Base-by-base conservation (phyloP, 2,329 filamentous ascomycete species). In the Verticillium tricorpus region DNA sequence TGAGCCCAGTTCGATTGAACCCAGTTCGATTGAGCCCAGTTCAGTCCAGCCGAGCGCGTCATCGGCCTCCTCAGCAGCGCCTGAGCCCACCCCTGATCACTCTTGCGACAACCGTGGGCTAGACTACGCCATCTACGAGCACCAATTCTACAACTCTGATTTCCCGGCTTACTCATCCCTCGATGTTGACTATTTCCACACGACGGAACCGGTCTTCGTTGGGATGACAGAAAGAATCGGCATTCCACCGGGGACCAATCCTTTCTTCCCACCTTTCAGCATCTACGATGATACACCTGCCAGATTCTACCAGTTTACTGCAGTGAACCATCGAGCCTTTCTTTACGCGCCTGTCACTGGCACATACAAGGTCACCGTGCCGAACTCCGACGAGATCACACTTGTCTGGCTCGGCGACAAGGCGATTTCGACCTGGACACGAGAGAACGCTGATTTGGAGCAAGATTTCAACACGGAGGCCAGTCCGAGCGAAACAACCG, bases 291-390 rank as follows among this genome's bases (percentile, higher is more conserved):
- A 55, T 22, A 25, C 60, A 19, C 60, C 60, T 8, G n/a, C 37
- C 11, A 8, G 22, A 22, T n/a, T 32, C n/a, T 37, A 58, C 28
- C 37, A 58, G 34, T 58, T 32, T 39, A 57, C n/a, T 4, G 55
- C 55, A n/a, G 60, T 61, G 35, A 58, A 61, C 39, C 60, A 61
- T 32, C 56, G 55, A 11, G 60, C 35, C 22, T 61, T 58, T 17
- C 45, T 61, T 28, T 61, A 61, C 55, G 56, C 60, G 22, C 60
- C 60, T 35, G 39, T 39, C 28, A 37, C 60, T 15, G 60, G 60
- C n/a, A 32, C 37, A 2, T 61, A 61, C 56, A 12, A n/a, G 17
- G 17, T 61, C 35, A 39, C 28, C 2, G 50, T 58, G 25, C 37
- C 56, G 4, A 4, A 32, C 19, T 58, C 56, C 22, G 60, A 61